These are phyloP conservation scores for Schwanniomyces etchellsii DNA, from an alignment of 1,139 yeast species.

Conservation along the genomic window DNA sequence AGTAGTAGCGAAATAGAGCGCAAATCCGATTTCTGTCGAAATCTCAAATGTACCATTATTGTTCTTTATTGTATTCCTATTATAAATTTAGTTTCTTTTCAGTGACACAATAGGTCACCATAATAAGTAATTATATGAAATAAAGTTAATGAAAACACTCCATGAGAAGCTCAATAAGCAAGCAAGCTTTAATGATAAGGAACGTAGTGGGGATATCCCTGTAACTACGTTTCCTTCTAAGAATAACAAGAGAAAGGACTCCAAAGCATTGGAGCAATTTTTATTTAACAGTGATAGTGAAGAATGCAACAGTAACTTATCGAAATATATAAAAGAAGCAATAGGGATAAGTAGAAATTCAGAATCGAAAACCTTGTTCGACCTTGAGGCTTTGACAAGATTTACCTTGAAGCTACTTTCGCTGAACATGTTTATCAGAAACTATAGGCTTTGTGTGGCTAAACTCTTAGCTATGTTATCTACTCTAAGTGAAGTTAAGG, in stretches of 20 bases:
- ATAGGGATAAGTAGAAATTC: constrained; percentile 10
- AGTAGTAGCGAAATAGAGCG: no score
- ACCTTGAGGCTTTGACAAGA: constrained; percentile 29
- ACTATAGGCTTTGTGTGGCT: constrained; percentile 33
- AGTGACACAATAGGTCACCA: no score
- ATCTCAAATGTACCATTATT: no score
- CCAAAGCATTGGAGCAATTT: constrained; percentile 14
- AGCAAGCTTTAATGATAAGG: no score
- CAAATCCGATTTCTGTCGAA: no score
- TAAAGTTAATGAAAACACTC: no score
- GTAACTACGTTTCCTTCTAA: no score
- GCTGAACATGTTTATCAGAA: constrained; percentile 37
- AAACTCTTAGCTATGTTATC: constrained; percentile 32
- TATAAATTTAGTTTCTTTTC: no score
- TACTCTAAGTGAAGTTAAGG: constrained; percentile 18
- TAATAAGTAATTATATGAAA: no score
- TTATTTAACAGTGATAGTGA: constrained; percentile 33
- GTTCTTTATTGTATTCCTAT: no score
- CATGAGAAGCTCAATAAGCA: no score
- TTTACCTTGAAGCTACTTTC: constrained; percentile 31
- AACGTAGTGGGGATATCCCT: no score
- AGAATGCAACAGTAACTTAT: constrained; percentile 38
- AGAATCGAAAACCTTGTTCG: constrained; percentile 9
- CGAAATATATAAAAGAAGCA: constrained; percentile 32
- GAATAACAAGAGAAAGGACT: not conserved